Evolutionary conservation across 129 eudicot species (phyloP).

Genomic region (Pseudognaphalium luteoalbum): DNA sequence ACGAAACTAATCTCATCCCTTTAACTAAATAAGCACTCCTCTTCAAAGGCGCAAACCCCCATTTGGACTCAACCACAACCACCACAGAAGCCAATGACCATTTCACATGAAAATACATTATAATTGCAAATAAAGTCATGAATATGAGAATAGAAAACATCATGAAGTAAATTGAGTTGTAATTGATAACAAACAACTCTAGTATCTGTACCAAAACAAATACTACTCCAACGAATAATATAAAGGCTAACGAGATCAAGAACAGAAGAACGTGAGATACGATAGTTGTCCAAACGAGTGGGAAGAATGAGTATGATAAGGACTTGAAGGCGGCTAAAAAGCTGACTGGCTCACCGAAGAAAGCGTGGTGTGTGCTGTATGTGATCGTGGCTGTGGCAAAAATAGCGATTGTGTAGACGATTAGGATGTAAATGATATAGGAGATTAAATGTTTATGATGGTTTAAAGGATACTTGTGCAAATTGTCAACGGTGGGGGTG

Average conservation of each 20-base stretch:
- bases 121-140: background rate
- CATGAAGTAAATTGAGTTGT: conserved; percentile 17
- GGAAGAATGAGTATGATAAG: conserved; percentile 37
- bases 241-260: conserved; percentile 4
- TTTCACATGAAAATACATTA: conserved; percentile 40
- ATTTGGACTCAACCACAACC: conserved; percentile 55
- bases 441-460: background rate
- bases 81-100: conserved; percentile 50
- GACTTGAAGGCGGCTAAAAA: conserved; percentile 45
- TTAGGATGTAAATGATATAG: background rate
- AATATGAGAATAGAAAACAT: conserved; percentile 4
- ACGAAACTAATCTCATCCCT: conserved; percentile 46
- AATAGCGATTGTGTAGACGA: background rate
- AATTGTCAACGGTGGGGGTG: conserved; percentile 32
- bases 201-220: conserved; percentile 4
- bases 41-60: conserved; percentile 56
- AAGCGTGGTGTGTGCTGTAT: conserved; percentile 50
- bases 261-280: conserved; percentile 13
- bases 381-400: conserved; percentile 39
- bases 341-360: conserved; percentile 50
- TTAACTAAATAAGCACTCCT: conserved; percentile 45
- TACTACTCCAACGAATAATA: conserved; percentile 4
- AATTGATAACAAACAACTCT: conserved; percentile 34
- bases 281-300: conserved; percentile 37
- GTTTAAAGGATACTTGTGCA: conserved; percentile 4